Evolutionary conservation across 2,329 filamentous ascomycete genomes (phyloP).

Genomic region (Nemania diffusa): DNA sequence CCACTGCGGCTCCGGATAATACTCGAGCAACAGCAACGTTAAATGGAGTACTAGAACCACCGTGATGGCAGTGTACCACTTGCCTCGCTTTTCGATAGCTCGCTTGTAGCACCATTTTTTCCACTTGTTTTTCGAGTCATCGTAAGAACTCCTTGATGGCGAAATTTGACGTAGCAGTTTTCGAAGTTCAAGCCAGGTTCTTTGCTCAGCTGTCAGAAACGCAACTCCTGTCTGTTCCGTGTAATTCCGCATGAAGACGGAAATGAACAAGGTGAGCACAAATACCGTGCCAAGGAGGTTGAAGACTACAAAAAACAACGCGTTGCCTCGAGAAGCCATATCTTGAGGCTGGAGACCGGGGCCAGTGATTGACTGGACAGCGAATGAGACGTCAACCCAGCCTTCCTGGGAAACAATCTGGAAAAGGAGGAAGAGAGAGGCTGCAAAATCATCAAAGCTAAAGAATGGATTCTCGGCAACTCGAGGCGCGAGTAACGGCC

Average conservation of each 20-base stretch:
- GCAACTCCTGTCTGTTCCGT: conserved; percentile 98
- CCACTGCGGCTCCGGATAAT: conserved; percentile 75
- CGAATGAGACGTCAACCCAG: conserved; percentile 93
- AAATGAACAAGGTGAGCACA: conserved; percentile 95
- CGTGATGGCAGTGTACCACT: conserved; percentile 88
- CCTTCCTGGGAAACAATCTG: conserved; percentile 99
- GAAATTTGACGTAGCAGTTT: conserved; percentile 93
- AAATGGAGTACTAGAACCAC: conserved; percentile 83
- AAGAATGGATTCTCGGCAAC: conserved; percentile 84
- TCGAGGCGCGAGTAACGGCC: conserved; percentile 85
- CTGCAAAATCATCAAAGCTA: conserved; percentile 94
- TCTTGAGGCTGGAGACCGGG: conserved; percentile 76
- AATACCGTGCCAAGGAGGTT: conserved; percentile 97
- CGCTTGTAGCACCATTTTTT: conserved; percentile 95
- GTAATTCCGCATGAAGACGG: conserved; percentile 99
- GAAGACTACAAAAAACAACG: conserved; percentile 94
- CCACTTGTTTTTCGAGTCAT: conserved; percentile 79
- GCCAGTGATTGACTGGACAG: conserved; percentile 83
- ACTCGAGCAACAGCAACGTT: conserved; percentile 85
- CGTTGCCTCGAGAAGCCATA: conserved; percentile 81
- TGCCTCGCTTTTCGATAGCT: conserved; percentile 92
- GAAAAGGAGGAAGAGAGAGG: conserved; percentile 94
- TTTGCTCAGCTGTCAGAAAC: conserved; percentile 93
- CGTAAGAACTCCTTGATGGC: conserved; percentile 90
- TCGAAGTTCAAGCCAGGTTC: conserved; percentile 94